A percentile compares a stretch with the other conserved stretches of the same genome.
phyloP scores from a whole-genome alignment of 306 rosid genomes.

The Castanospermum australe region DNA sequence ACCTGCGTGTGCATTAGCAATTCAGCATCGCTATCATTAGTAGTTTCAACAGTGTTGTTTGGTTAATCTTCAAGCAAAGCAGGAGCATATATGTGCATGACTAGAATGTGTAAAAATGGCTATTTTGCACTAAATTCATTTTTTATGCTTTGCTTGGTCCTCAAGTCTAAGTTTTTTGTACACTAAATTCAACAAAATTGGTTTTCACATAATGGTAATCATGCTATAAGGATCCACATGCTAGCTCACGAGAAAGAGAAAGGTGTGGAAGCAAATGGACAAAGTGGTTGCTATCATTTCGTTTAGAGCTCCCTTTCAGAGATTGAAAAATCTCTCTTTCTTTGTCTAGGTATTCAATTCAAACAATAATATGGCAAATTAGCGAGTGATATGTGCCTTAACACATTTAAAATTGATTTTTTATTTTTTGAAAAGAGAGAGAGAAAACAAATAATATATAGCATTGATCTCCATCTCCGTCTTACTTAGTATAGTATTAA shows the following conservation, averaged over 20 bases:
- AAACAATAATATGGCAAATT: not conserved
- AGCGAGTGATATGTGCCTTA: not conserved
- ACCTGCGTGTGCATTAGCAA: too few relatives aligned
- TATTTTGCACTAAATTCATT: not conserved
- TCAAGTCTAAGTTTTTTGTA: not conserved
- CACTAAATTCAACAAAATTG: not conserved
- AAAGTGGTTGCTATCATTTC: conserved; percentile 15
- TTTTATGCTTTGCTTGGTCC: not conserved
- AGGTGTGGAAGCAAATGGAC: not conserved
- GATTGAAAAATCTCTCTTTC: not conserved
- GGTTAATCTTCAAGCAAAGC: not conserved
- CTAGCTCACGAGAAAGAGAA: not conserved
- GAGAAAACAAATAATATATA: too few relatives aligned
- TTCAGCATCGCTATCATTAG: too few relatives aligned
- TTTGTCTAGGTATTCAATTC: not conserved
- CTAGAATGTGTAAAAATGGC: not conserved
- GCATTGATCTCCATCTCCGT: too few relatives aligned
- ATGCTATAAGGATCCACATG: not conserved
- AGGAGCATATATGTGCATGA: not conserved
- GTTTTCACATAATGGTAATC: not conserved
- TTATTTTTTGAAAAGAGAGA: not conserved
- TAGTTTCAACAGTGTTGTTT: not conserved
- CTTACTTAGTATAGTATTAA: not conserved
- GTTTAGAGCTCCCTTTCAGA: not conserved
- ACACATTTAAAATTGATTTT: not conserved